A percentile compares a stretch with the other conserved stretches of the same genome.
Conservation (phyloP, 1,284 basidiomycete species). For the Irpex lacteus region DNA sequence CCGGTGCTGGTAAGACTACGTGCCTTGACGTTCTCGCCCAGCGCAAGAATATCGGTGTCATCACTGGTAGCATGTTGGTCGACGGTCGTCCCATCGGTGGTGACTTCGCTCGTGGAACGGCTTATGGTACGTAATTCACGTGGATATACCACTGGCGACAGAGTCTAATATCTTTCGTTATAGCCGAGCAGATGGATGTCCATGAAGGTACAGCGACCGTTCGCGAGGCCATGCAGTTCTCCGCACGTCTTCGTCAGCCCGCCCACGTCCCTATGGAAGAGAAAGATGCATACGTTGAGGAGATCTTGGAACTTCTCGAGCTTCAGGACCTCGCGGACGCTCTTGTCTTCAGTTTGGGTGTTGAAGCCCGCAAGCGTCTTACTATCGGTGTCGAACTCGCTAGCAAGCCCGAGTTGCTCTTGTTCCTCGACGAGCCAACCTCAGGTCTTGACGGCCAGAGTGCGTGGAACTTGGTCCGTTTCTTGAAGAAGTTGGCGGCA, state of each 20-base stretch:
- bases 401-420: conserved; percentile 77
- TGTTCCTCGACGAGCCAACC: conserved; percentile 62
- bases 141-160: neutral
- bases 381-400: conserved; percentile 91
- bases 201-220: conserved; percentile 87
- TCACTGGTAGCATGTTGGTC: conserved; percentile 79
- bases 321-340: conserved; percentile 64
- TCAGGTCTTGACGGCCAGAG: conserved; percentile 70
- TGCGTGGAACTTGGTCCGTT: conserved; percentile 82
- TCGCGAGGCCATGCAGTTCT: conserved; percentile 88
- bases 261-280: conserved; percentile 68
- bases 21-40: conserved; percentile 88
- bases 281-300: conserved; percentile 81
- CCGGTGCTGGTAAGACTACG: conserved; percentile 81
- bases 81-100: conserved; percentile 72
- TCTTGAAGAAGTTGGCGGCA: conserved; percentile 81
- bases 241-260: conserved; percentile 88
- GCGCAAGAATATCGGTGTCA: conserved; percentile 84
- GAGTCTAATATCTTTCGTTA: conserved; percentile 34
- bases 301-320: conserved; percentile 71
- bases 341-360: conserved; percentile 57
- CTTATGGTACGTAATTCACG: conserved; percentile 52
- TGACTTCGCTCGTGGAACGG: conserved; percentile 79
- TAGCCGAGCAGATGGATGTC: conserved; percentile 86
- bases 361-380: conserved; percentile 83